Conservation (phyloP, 148 eudicot species). For the Chenopodium formosanum region DNA sequence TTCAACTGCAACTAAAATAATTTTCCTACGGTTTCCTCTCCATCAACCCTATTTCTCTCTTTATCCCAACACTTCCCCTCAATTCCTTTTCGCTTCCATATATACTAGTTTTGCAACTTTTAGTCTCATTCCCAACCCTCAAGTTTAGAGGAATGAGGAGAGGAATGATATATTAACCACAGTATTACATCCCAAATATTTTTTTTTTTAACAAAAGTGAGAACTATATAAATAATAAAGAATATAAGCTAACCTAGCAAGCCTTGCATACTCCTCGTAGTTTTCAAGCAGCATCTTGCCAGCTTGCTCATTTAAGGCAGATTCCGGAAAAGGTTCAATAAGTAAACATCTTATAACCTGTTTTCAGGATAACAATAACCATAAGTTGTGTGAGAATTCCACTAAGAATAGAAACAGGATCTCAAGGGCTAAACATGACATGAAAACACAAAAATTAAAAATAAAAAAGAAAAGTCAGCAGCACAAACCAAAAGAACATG, state of each 20-base stretch:
- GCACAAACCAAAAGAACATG: constrained; percentile 72
- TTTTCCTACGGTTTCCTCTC: too few species aligned
- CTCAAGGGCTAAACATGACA: not conserved
- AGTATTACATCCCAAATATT: not conserved
- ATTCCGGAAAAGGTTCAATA: constrained; percentile 97
- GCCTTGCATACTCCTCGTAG: constrained; percentile 93
- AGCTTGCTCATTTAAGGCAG: constrained; percentile 95
- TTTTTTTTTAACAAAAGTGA: not conserved
- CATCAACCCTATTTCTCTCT: too few species aligned
- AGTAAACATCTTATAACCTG: constrained; percentile 92
- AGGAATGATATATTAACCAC: too few species aligned
- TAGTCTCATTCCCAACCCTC: too few species aligned
- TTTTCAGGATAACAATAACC: constrained; percentile 5
- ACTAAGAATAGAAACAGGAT: not conserved
- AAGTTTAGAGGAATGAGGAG: too few species aligned
- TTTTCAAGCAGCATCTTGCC: constrained; percentile 96
- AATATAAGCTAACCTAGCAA: constrained; percentile 51
- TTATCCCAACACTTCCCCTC: too few species aligned
- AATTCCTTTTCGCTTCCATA: too few species aligned
- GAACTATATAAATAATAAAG: too few species aligned
- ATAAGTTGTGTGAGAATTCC: not conserved
- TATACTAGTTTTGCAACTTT: too few species aligned
- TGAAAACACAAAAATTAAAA: not conserved
- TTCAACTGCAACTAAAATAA: not conserved
- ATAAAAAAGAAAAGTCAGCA: not conserved